Conservation (phyloP, 495 filamentous ascomycete genomes). For the Amniculicola lignicola region DNA sequence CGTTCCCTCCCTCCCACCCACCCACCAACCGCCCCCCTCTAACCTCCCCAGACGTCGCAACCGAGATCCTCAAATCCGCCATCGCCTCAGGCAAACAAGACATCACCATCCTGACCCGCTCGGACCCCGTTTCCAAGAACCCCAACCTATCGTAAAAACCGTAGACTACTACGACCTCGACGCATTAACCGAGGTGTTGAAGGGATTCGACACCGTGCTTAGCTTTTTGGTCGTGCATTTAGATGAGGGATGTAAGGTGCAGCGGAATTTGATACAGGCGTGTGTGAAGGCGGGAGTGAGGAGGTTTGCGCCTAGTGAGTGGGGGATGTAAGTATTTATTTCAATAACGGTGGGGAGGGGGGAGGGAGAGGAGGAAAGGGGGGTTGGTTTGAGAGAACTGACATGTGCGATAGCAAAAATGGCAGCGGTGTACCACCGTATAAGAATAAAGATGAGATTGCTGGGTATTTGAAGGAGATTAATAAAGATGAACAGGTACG, state of each 20-base stretch:
- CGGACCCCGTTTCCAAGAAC: neutral
- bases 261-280: conserved; percentile 40
- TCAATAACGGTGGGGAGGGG: neutral
- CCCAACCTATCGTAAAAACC: neutral
- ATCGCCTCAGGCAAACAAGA: conserved; percentile 8
- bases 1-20: neutral
- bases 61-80: conserved; percentile 15
- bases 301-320: conserved; percentile 44
- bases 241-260: conserved; percentile 23
- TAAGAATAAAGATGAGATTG: conserved; percentile 17
- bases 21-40: neutral
- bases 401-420: conserved; percentile 8
- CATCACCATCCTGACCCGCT: conserved; percentile 17
- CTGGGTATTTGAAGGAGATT: conserved; percentile 11
- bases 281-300: conserved; percentile 40
- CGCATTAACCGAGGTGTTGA: neutral
- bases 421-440: conserved; percentile 13
- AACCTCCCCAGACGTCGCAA: conserved; percentile 20
- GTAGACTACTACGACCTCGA: conserved; percentile 15
- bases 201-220: conserved; percentile 1
- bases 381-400: no score
- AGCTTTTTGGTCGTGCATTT: conserved; percentile 9
- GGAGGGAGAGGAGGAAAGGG: neutral
- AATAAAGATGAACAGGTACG: conserved; percentile 15
- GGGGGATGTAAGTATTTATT: conserved; percentile 17